Evolutionary conservation across 306 rosid genomes (phyloP).

Genomic region (Fragaria iinumae): DNA sequence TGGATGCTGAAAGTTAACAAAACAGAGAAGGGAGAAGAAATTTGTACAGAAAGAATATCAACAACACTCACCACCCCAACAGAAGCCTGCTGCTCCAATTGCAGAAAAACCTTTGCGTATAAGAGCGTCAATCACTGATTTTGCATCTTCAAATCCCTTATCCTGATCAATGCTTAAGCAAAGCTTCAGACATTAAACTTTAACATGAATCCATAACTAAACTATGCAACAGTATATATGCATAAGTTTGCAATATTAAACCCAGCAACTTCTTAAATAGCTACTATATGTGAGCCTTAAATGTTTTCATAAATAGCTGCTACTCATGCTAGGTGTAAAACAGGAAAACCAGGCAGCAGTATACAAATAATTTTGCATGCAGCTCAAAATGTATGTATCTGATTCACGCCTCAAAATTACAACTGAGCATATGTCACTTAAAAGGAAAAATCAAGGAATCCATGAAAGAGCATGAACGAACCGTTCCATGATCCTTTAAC

Average conservation of each 20-base stretch:
- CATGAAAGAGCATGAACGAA: constrained; percentile 28
- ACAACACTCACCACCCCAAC: constrained; percentile 68
- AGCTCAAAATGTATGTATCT: neutral
- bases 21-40: neutral
- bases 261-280: neutral
- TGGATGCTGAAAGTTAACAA: neutral
- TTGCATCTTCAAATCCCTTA: constrained; percentile 53
- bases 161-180: constrained; percentile 27
- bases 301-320: neutral
- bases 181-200: neutral
- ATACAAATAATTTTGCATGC: neutral
- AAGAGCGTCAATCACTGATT: constrained; percentile 47
- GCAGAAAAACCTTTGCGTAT: constrained; percentile 48
- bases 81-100: constrained; percentile 65
- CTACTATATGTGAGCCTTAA: neutral
- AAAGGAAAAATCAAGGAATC: neutral
- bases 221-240: neutral
- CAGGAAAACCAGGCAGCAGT: neutral
- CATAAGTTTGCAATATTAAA: neutral
- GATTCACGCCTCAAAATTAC: neutral
- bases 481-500: constrained; percentile 63
- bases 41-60: neutral
- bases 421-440: neutral
- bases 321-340: neutral
- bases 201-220: constrained; percentile 4